These are phyloP conservation scores for Fusarium albidum DNA, from an alignment of 2,329 filamentous ascomycete species.

Conservation along the genomic window DNA sequence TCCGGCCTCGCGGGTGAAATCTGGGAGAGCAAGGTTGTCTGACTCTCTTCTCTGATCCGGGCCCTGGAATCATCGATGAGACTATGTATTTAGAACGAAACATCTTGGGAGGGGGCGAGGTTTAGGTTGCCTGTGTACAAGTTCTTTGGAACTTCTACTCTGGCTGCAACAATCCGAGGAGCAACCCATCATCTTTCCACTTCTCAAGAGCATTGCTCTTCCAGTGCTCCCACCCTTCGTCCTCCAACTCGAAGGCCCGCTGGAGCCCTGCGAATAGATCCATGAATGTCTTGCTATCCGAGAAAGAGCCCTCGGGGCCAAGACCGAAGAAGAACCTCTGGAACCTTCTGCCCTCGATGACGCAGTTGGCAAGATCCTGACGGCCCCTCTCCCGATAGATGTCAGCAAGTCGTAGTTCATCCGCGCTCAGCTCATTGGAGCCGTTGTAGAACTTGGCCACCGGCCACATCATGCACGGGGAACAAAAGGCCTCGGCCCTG, in stretches of 20 bases:
- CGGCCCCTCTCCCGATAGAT: constrained; percentile 21
- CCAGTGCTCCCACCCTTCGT: constrained; percentile 3
- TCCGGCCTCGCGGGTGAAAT: neutral
- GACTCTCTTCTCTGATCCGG: neutral
- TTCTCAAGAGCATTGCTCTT: constrained; percentile 4
- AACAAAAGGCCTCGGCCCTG: constrained; percentile 43
- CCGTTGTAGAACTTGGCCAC: constrained; percentile 44
- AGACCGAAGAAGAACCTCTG: constrained; percentile 31
- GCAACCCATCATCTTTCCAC: constrained; percentile 3
- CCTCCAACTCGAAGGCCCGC: neutral
- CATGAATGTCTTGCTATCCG: constrained; percentile 13
- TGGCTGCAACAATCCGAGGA: neutral
- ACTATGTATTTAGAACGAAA: neutral
- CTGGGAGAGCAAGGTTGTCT: neutral
- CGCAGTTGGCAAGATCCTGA: constrained; percentile 27
- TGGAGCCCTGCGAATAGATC: constrained; percentile 19
- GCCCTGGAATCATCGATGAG: neutral
- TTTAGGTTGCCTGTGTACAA: neutral
- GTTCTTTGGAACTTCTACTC: neutral
- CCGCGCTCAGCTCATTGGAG: constrained; percentile 22
- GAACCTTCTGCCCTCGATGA: constrained; percentile 18
- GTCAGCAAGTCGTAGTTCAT: constrained; percentile 18
- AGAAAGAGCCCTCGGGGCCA: constrained; percentile 10
- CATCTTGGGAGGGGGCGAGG: neutral
- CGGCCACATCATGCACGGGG: constrained; percentile 47